Evolutionary conservation across 164 flowering plant species (phyloP).

Genomic region (Echeveria elegans): DNA sequence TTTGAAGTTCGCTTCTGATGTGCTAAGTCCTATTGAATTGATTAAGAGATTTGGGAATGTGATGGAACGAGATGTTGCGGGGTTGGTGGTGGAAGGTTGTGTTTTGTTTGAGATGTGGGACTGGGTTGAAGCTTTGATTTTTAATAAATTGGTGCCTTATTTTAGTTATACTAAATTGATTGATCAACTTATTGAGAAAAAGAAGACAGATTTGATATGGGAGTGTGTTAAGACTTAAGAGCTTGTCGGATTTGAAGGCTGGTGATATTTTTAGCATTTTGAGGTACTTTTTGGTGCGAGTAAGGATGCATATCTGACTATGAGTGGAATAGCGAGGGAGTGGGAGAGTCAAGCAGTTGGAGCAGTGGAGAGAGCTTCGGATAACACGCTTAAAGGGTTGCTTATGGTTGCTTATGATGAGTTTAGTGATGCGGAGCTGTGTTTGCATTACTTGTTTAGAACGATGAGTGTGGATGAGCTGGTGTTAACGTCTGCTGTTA

Average conservation of each 20-base stretch:
- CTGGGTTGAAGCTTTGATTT: slow-evolving; percentile 42
- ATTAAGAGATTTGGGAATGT: slow-evolving; percentile 42
- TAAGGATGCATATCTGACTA: slow-evolving; percentile 20
- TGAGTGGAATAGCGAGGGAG: slow-evolving; percentile 42
- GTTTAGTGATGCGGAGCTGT: slow-evolving; percentile 53
- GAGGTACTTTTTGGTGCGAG: slow-evolving; percentile 53
- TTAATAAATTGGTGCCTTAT: slow-evolving; percentile 26
- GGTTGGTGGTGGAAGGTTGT: slow-evolving; percentile 50
- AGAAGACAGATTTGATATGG: slow-evolving; percentile 48
- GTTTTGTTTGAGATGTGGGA: slow-evolving; percentile 56
- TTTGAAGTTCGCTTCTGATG: slow-evolving; percentile 21
- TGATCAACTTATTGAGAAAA: slow-evolving; percentile 28
- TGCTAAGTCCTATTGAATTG: slow-evolving; percentile 19
- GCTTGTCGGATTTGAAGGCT: slow-evolving; percentile 35
- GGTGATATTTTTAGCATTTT: slow-evolving; percentile 43
- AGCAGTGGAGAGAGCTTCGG: slow-evolving; percentile 38
- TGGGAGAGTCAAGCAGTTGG: slow-evolving; percentile 65
- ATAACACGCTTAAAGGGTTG: slow-evolving; percentile 18
- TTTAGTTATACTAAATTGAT: slow-evolving; percentile 26
- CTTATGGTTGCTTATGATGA: slow-evolving; percentile 79
- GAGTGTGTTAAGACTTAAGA: slow-evolving; percentile 46
- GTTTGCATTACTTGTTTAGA: slow-evolving; percentile 70
- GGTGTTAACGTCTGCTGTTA: slow-evolving; percentile 40
- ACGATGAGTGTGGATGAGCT: slow-evolving; percentile 49
- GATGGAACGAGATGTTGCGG: slow-evolving; percentile 40